Evolutionary conservation across 352 stramenopile species (phyloP).

Genomic region (Pythium dissimile): DNA sequence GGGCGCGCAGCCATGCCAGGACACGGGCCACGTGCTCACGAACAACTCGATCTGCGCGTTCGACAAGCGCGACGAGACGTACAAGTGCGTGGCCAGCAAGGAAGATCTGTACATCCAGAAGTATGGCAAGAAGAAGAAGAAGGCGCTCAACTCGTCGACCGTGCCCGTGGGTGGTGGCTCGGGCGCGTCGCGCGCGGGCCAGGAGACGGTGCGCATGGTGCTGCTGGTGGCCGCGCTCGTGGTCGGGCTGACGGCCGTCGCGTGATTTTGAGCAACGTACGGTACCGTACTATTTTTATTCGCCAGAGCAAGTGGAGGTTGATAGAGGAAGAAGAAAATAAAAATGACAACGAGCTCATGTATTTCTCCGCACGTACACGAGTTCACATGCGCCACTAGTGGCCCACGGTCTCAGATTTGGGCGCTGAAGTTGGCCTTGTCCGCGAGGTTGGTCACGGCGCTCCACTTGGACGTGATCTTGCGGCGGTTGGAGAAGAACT

Average conservation of each 20-base stretch:
- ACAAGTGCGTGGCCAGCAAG: slow-evolving; percentile 69
- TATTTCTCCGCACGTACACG: neutral
- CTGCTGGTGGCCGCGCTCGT: slow-evolving; percentile 3
- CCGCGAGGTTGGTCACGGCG: slow-evolving; percentile 35
- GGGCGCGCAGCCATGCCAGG: slow-evolving; percentile 52
- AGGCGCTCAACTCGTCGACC: neutral
- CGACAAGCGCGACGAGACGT: slow-evolving; percentile 59
- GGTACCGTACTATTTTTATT: too few species aligned
- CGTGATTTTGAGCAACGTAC: slow-evolving; percentile 8
- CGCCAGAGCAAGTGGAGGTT: too few species aligned
- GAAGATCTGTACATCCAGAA: slow-evolving; percentile 60
- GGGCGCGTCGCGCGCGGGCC: neutral
- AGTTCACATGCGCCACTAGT: too few species aligned
- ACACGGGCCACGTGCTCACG: slow-evolving; percentile 51
- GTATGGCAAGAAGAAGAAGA: slow-evolving; percentile 42
- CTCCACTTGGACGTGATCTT: slow-evolving; percentile 97
- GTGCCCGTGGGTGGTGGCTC: neutral
- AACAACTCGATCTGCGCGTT: slow-evolving; percentile 59
- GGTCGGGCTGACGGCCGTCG: slow-evolving; percentile 10
- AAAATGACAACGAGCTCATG: too few species aligned
- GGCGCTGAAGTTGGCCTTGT: slow-evolving; percentile 70
- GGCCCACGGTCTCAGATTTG: slow-evolving; percentile 62
- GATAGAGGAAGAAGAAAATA: too few species aligned
- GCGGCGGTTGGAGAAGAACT: slow-evolving; percentile 97
- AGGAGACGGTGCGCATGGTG: neutral